Conservation (phyloP, 306 rosid species). For the Oemleria cerasiformis region DNA sequence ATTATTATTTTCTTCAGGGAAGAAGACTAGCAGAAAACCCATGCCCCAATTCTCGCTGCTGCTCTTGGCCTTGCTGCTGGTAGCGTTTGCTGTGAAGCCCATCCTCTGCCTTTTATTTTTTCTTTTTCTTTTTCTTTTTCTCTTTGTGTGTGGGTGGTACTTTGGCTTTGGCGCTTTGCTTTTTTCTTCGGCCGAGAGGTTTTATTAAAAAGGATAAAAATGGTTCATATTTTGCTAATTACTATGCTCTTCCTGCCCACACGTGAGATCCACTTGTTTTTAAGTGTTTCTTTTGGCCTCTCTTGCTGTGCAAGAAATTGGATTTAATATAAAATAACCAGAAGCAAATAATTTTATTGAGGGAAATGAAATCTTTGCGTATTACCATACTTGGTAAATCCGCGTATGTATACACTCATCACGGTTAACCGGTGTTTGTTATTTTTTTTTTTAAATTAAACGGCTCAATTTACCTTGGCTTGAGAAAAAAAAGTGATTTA, state of each 20-base stretch:
- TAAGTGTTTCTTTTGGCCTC: background rate
- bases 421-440: background rate
- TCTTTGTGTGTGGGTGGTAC: too few species aligned
- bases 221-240: background rate
- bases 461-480: too few species aligned
- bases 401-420: background rate
- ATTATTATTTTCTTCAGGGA: conserved; percentile 44
- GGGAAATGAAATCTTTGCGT: background rate
- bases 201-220: background rate
- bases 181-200: background rate
- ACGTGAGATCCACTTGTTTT: background rate
- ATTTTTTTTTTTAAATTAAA: background rate
- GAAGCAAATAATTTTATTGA: background rate
- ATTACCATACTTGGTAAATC: background rate
- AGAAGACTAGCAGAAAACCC: conserved; percentile 69
- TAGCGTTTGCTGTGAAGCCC: conserved; percentile 35
- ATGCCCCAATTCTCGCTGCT: conserved; percentile 42
- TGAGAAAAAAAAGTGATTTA: background rate
- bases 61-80: background rate
- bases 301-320: conserved; percentile 1
- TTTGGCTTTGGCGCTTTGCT: background rate
- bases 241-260: background rate
- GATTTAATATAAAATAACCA: background rate
- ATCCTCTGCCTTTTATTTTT: background rate
- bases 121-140: background rate